These are phyloP conservation scores for Nakataea oryzae DNA, from an alignment of 2,329 filamentous ascomycete genomes.

Conservation along the genomic window DNA sequence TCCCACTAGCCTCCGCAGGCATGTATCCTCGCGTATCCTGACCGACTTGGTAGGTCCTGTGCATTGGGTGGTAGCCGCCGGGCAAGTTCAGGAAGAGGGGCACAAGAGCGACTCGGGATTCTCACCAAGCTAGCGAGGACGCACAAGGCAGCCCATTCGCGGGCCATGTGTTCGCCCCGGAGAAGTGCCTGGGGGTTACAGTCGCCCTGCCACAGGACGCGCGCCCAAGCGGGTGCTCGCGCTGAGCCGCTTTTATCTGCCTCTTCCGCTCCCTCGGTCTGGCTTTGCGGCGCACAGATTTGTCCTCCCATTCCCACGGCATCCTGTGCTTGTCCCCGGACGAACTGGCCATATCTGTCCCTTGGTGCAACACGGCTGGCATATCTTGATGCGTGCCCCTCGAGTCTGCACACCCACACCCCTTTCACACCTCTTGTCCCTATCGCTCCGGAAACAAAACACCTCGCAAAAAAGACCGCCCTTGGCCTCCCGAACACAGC, in stretches of 20 bases:
- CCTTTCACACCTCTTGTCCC: too few species aligned
- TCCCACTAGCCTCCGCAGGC: background rate
- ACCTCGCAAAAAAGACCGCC: too few species aligned
- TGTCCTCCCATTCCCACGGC: background rate
- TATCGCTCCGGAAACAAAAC: too few species aligned
- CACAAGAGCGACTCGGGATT: background rate
- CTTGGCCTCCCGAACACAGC: too few species aligned
- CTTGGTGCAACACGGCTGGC: background rate
- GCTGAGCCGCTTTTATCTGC: background rate
- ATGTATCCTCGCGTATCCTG: background rate
- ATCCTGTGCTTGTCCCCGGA: background rate
- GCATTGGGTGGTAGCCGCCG: background rate
- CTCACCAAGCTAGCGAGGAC: background rate
- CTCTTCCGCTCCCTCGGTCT: background rate
- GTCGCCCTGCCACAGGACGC: background rate
- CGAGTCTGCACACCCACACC: background rate
- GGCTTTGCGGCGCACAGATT: background rate
- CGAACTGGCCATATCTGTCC: too few species aligned
- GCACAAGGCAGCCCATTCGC: background rate
- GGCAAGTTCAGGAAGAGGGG: too few species aligned
- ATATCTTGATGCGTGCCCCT: background rate
- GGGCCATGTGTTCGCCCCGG: background rate
- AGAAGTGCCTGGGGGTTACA: background rate
- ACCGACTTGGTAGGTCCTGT: too few species aligned
- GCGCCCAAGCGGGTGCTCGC: background rate